Evolutionary conservation across 2,329 filamentous ascomycete genomes (phyloP).

Genomic region (Diaporthe vaccinii): DNA sequence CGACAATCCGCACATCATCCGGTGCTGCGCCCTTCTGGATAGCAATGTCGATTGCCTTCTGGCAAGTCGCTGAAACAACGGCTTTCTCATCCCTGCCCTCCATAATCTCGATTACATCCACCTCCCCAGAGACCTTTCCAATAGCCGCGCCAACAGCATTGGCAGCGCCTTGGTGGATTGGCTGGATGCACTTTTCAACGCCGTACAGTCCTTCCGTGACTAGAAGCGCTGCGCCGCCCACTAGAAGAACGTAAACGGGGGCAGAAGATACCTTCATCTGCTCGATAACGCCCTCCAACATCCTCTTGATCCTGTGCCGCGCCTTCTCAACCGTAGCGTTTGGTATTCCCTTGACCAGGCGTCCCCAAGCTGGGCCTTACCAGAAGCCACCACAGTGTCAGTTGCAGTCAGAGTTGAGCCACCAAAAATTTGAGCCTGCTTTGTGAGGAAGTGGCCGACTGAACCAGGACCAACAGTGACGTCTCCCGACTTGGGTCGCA

Average conservation of each 20-base stretch:
- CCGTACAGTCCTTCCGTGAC: not conserved
- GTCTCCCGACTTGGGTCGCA: not conserved
- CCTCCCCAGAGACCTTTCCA: slow-evolving; percentile 60
- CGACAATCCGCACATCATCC: slow-evolving; percentile 57
- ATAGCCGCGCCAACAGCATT: not conserved
- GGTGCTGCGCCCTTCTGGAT: slow-evolving; percentile 5
- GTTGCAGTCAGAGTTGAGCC: not conserved
- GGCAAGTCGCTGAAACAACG: slow-evolving; percentile 54
- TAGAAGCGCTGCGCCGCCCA: not conserved
- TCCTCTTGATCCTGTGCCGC: not conserved
- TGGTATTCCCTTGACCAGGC: not conserved
- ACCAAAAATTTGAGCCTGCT: not conserved
- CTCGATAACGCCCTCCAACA: not conserved
- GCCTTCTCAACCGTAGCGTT: not conserved
- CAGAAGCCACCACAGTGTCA: not conserved
- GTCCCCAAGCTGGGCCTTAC: not conserved
- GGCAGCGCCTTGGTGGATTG: not conserved
- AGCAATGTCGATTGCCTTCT: slow-evolving; percentile 43
- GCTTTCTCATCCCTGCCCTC: slow-evolving; percentile 54
- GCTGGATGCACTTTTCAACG: not conserved
- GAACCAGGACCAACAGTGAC: not conserved
- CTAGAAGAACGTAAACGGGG: not conserved
- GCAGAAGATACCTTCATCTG: not conserved
- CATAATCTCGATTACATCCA: slow-evolving; percentile 65
- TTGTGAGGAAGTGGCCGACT: not conserved